Evolutionary conservation across 1,284 basidiomycete genomes (phyloP).

Genomic region (Afroboletus lepidellus): DNA sequence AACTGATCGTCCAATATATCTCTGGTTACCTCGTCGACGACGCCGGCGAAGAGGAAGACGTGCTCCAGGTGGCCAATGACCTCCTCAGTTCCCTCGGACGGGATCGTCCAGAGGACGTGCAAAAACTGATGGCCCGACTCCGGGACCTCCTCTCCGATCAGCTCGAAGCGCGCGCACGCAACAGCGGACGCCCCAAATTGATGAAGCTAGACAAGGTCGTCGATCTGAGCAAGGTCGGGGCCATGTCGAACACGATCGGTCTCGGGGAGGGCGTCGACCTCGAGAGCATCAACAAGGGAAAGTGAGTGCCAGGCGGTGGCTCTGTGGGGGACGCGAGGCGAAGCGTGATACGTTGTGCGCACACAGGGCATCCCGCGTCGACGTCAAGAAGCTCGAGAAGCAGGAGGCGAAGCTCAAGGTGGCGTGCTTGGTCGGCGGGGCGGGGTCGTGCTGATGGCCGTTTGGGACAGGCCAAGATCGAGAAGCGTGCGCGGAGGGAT

Average conservation of each 20-base stretch:
- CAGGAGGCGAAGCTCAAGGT: conserved; percentile 96
- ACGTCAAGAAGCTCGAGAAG: conserved; percentile 97
- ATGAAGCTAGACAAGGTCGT: conserved; percentile 90
- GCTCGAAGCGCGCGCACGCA: conserved; percentile 55
- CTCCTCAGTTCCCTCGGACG: conserved; percentile 75
- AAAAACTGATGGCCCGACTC: conserved; percentile 68
- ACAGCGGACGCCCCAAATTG: conserved; percentile 56
- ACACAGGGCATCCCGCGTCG: conserved; percentile 85
- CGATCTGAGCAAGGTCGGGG: conserved; percentile 86
- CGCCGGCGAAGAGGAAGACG: conserved; percentile 88
- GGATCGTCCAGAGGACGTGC: conserved; percentile 51
- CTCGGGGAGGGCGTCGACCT: conserved; percentile 87
- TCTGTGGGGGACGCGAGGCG: conserved; percentile 6
- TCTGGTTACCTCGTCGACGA: conserved; percentile 92
- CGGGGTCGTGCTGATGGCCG: neutral
- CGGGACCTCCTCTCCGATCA: conserved; percentile 66
- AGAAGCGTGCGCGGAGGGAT: conserved; percentile 87
- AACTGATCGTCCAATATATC: conserved; percentile 91
- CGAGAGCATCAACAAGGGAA: conserved; percentile 92
- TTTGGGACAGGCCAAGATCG: conserved; percentile 80
- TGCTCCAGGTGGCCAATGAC: conserved; percentile 73
- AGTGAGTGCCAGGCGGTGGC: conserved; percentile 51
- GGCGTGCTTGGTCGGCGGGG: neutral
- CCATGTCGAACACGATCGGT: conserved; percentile 83
- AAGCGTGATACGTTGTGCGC: conserved; percentile 16